A percentile compares a stretch with the other conserved stretches of the same genome.
Evolutionary conservation across 2,329 filamentous ascomycete genomes (phyloP).

Genomic region (Fusarium pilosicola): DNA sequence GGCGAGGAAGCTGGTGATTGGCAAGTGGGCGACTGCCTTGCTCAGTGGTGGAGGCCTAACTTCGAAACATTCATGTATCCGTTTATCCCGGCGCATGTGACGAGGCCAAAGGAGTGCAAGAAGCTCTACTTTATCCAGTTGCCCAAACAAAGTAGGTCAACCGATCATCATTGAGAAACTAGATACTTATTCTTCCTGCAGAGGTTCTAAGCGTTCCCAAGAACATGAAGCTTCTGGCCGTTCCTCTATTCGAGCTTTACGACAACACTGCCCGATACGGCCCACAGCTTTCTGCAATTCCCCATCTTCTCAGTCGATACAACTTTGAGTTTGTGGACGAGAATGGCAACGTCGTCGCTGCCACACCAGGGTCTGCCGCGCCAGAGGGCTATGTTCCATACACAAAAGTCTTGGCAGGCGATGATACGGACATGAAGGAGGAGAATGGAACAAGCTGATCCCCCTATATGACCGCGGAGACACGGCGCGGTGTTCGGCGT

Average conservation of each 20-base stretch:
- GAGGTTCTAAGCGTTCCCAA: slow-evolving; percentile 97
- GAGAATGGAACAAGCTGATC: slow-evolving; percentile 52
- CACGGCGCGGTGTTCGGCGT: slow-evolving; percentile 52
- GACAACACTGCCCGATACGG: slow-evolving; percentile 96
- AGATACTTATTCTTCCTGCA: slow-evolving; percentile 50
- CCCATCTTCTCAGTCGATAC: slow-evolving; percentile 92
- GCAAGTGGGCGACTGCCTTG: slow-evolving; percentile 93
- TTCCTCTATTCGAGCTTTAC: slow-evolving; percentile 97
- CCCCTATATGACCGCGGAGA: slow-evolving; percentile 37
- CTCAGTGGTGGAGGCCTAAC: slow-evolving; percentile 99
- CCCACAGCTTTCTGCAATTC: slow-evolving; percentile 94
- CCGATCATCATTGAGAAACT: background rate
- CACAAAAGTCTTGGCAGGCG: slow-evolving; percentile 72
- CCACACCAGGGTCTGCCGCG: slow-evolving; percentile 76
- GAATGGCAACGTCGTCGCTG: slow-evolving; percentile 84
- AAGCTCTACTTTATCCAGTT: slow-evolving; percentile 98
- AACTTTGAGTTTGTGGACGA: slow-evolving; percentile 99
- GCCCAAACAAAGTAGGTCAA: slow-evolving; percentile 79
- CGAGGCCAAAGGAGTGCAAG: slow-evolving; percentile 97
- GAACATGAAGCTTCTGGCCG: slow-evolving; percentile 99
- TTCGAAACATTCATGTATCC: slow-evolving; percentile 99
- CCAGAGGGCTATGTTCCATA: slow-evolving; percentile 69
- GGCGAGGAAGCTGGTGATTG: slow-evolving; percentile 87
- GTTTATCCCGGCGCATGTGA: slow-evolving; percentile 95
- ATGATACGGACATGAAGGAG: slow-evolving; percentile 70